phyloP scores from a whole-genome alignment of 2,329 filamentous ascomycete species.

The Fusarium marasasianum region DNA sequence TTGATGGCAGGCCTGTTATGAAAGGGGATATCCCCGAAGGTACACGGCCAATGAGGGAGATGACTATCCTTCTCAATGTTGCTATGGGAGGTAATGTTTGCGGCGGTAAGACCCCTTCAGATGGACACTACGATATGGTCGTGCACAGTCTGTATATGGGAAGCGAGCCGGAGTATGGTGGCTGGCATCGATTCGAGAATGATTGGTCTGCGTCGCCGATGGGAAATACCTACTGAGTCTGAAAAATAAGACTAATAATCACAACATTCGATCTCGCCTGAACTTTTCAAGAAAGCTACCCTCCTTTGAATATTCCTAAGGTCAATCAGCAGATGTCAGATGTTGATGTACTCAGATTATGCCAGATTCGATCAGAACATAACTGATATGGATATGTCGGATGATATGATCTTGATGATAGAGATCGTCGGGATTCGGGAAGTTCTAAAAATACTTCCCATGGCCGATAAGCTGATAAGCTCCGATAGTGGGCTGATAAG shows the following conservation, averaged over 20 bases:
- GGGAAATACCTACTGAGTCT: constrained; percentile 47
- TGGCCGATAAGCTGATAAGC: not conserved
- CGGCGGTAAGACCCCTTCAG: constrained; percentile 57
- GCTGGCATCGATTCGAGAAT: constrained; percentile 63
- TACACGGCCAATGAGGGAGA: constrained; percentile 64
- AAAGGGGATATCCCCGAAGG: constrained; percentile 62
- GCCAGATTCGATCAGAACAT: not conserved
- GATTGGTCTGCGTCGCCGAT: constrained; percentile 54
- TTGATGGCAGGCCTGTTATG: constrained; percentile 67
- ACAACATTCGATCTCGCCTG: not conserved
- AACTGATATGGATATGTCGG: not conserved
- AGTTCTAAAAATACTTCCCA: not conserved
- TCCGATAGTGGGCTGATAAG: not conserved
- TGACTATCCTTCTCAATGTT: constrained; percentile 66
- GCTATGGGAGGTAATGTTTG: constrained; percentile 71
- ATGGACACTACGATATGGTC: constrained; percentile 66
- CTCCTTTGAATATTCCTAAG: not conserved
- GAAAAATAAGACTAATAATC: not conserved
- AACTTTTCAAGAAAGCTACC: not conserved
- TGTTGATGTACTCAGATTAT: not conserved
- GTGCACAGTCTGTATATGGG: constrained; percentile 62
- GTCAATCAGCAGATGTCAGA: not conserved
- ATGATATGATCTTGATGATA: not conserved
- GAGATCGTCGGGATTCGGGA: not conserved
- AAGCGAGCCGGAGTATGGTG: constrained; percentile 60